phyloP scores from a whole-genome alignment of 2,329 filamentous ascomycete species.

The Pseudogymnoascus sp. region DNA sequence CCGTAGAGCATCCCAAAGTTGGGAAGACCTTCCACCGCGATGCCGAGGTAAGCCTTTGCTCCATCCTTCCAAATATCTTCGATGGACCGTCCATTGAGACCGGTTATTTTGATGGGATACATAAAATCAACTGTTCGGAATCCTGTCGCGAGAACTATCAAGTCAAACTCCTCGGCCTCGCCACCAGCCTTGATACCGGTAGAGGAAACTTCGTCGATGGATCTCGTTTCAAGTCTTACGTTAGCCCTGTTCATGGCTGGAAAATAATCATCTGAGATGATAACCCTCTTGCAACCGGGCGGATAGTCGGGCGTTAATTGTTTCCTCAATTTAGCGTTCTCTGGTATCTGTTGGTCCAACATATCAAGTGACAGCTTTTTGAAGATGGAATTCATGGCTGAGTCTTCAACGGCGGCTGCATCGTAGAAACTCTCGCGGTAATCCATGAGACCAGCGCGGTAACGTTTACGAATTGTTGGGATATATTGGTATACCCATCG shows the following conservation, averaged over 20 bases:
- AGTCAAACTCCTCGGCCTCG: slow-evolving; percentile 39
- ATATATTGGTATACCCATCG: slow-evolving; percentile 31
- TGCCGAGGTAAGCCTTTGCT: slow-evolving; percentile 26
- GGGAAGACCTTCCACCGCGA: slow-evolving; percentile 17
- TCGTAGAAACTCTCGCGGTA: slow-evolving; percentile 41
- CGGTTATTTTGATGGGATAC: background rate
- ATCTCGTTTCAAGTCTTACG: slow-evolving; percentile 41
- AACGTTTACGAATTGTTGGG: slow-evolving; percentile 42
- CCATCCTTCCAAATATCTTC: slow-evolving; percentile 46
- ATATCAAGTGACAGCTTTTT: slow-evolving; percentile 24
- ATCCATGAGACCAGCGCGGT: slow-evolving; percentile 46
- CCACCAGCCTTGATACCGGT: slow-evolving; percentile 38
- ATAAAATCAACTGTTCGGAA: slow-evolving; percentile 49
- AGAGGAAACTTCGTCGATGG: slow-evolving; percentile 38
- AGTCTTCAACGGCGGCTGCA: slow-evolving; percentile 15
- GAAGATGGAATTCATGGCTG: slow-evolving; percentile 27
- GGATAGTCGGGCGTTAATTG: slow-evolving; percentile 45
- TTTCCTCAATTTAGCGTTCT: slow-evolving; percentile 40
- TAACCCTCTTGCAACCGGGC: slow-evolving; percentile 46
- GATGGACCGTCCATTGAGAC: background rate
- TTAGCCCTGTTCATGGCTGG: slow-evolving; percentile 40
- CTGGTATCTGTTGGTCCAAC: slow-evolving; percentile 39
- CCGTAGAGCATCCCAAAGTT: slow-evolving; percentile 25
- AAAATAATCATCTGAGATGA: slow-evolving; percentile 49
- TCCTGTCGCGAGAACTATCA: slow-evolving; percentile 51